Evolutionary conservation across 192 early-diverging fungal genomes (phyloP), one percentile per base, ranked within the genome.

Genomic region (Linnemannia exigua): DNA sequence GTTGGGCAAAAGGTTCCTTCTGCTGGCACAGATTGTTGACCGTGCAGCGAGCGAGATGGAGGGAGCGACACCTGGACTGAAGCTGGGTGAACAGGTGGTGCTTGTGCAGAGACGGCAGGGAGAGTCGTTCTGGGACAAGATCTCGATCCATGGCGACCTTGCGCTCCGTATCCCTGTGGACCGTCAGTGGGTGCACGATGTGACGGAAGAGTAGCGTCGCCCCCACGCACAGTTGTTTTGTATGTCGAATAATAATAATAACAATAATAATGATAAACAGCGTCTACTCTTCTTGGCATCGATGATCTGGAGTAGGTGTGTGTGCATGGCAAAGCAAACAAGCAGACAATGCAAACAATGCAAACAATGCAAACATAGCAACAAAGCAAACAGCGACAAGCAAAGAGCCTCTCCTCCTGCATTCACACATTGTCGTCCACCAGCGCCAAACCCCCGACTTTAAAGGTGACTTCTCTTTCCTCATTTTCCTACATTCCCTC

Each of bases 101-200:
- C 48, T 86, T 28, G 84, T 80, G 15, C 77, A 52, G 25, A 79
- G 36, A 72, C 58, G 36, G n/a, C 72, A 17, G 58, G 63, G 4
- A 1, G 37, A 71, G 3, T 76, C 74, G 28, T 77, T 80, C 70
- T 86, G 84, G 78, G 76, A 54, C 68, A 75, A 72, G 61, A 74
- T 79, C 6, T 86, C 84, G 20, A 61, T 66, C 31, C 72, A 69
- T 22, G 79, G 79, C 15, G 70, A 86, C 66, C 31, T 86, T 35
- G 36, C 69, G 9, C 58, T 80, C 36, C 77, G 84, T 17, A 52
- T 86, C 17, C 84, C 84, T 4, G 61, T 86, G 3, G 54, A 73
- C 36, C 84, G 84, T 22, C 75, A 67, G n/a, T 86, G 84, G 84
- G 35, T 86, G 38, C 77, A 80, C 25, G 84, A 86, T 72, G 68